Conservation (phyloP, 2,329 filamentous ascomycete genomes). For the Colletotrichum lentis region DNA sequence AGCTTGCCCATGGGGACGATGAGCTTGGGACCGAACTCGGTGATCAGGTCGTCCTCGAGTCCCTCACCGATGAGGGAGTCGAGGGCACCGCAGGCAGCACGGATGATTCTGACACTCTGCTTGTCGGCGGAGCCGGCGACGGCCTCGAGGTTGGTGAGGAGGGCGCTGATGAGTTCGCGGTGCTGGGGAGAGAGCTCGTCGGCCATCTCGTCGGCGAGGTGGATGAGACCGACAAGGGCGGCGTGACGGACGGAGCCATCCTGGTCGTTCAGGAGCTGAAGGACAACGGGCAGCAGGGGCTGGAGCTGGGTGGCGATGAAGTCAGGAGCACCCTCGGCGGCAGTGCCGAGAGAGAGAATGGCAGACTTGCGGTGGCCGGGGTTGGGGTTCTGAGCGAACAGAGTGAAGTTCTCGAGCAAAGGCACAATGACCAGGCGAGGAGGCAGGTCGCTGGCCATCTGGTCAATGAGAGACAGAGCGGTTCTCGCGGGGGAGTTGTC, state of each 20-base stretch:
- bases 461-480: conserved; percentile 86
- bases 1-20: conserved; percentile 86
- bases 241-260: conserved; percentile 86
- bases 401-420: conserved; percentile 83
- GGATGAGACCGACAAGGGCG: conserved; percentile 84
- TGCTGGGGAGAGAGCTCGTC: conserved; percentile 90
- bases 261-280: conserved; percentile 84
- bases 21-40: conserved; percentile 81
- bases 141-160: conserved; percentile 88
- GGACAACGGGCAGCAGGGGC: conserved; percentile 83
- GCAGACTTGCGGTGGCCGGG: conserved; percentile 86
- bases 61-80: conserved; percentile 92
- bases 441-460: conserved; percentile 86
- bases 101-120: conserved; percentile 84
- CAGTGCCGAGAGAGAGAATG: conserved; percentile 91
- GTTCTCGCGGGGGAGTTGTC: conserved; percentile 86
- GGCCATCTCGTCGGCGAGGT: conserved; percentile 90
- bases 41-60: conserved; percentile 81
- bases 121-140: conserved; percentile 76
- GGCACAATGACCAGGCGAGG: conserved; percentile 95
- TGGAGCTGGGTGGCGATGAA: conserved; percentile 94
- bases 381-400: conserved; percentile 78
- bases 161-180: conserved; percentile 79
- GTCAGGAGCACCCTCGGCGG: conserved; percentile 94
- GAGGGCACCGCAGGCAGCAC: conserved; percentile 86